phyloP scores from a whole-genome alignment of 2,329 filamentous ascomycete species.

The Calcarisporium arbuscula region DNA sequence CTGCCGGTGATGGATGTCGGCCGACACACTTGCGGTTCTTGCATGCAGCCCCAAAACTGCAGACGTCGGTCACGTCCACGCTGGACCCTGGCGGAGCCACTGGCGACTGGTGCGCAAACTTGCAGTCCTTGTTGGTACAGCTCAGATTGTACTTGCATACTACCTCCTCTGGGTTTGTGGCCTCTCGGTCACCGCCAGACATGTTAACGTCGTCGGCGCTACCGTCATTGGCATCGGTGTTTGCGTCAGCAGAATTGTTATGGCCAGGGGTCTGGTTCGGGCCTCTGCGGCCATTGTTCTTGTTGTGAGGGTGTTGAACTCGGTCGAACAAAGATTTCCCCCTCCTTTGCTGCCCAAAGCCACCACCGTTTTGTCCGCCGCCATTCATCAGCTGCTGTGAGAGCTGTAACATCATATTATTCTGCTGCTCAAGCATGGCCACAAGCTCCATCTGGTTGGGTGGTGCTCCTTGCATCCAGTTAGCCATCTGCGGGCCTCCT shows the following conservation, averaged over 20 bases:
- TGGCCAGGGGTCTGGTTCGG: conserved; percentile 36
- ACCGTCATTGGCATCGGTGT: conserved; percentile 32
- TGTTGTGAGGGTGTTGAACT: conserved; percentile 46
- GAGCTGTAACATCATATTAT: conserved; percentile 76
- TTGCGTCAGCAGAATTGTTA: too few species aligned
- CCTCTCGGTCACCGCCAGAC: conserved; percentile 45
- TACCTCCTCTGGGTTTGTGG: conserved; percentile 54
- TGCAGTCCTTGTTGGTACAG: conserved; percentile 85
- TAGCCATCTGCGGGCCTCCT: conserved; percentile 27
- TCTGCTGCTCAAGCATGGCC: conserved; percentile 83
- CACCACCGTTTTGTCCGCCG: conserved; percentile 39
- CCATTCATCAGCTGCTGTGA: conserved; percentile 56
- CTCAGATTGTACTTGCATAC: conserved; percentile 85
- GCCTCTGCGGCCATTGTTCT: conserved; percentile 45
- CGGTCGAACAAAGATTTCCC: conserved; percentile 69
- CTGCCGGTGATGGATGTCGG: conserved; percentile 85
- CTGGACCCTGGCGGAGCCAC: conserved; percentile 71
- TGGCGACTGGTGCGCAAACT: conserved; percentile 90
- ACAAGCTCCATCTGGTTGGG: conserved; percentile 51
- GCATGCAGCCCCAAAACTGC: conserved; percentile 83
- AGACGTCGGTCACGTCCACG: conserved; percentile 74
- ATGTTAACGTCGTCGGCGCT: conserved; percentile 57
- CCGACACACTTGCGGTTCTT: conserved; percentile 92
- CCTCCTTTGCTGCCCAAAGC: conserved; percentile 26
- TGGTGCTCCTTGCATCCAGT: conserved; percentile 40